Conservation (phyloP, 306 rosid genomes). For the Hippophae tibetana region DNA sequence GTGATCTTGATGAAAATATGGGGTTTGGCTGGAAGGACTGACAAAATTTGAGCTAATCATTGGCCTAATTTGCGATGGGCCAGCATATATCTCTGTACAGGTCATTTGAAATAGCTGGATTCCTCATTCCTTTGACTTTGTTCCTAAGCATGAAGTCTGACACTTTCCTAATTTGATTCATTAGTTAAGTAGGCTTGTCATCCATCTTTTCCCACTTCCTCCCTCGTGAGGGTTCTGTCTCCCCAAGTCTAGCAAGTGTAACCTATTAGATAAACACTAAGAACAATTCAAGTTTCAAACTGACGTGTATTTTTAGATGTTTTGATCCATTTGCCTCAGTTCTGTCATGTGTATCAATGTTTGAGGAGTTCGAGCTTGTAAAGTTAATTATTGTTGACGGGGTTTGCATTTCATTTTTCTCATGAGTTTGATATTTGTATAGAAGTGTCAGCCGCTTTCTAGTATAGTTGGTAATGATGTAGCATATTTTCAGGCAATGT, state of each 20-base stretch:
- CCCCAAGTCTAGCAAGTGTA: conserved; percentile 61
- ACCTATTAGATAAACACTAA: conserved; percentile 33
- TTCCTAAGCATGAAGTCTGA: conserved; percentile 29
- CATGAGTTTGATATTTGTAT: no score
- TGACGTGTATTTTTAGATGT: conserved; percentile 19
- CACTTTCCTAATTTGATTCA: conserved; percentile 26
- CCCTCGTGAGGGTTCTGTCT: conserved; percentile 18
- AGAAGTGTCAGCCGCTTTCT: no score
- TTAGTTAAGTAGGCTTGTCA: conserved; percentile 34
- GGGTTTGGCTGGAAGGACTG: conserved; percentile 75
- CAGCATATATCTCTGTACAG: conserved; percentile 60
- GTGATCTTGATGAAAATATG: conserved; percentile 71
- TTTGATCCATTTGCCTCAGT: background rate
- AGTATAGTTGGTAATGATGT: no score
- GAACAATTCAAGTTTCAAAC: conserved; percentile 20
- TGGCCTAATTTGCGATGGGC: conserved; percentile 31
- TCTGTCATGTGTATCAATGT: no score
- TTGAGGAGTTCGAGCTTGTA: no score
- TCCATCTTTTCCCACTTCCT: conserved; percentile 13
- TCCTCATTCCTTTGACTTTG: conserved; percentile 2
- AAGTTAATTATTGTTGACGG: no score
- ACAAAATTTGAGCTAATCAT: conserved; percentile 36
- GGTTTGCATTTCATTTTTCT: no score
- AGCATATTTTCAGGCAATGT: no score
- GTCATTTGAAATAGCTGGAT: conserved; percentile 41